Conservation (phyloP, 2,329 filamentous ascomycete genomes). For the Cladosporium austrohemisphaericum region DNA sequence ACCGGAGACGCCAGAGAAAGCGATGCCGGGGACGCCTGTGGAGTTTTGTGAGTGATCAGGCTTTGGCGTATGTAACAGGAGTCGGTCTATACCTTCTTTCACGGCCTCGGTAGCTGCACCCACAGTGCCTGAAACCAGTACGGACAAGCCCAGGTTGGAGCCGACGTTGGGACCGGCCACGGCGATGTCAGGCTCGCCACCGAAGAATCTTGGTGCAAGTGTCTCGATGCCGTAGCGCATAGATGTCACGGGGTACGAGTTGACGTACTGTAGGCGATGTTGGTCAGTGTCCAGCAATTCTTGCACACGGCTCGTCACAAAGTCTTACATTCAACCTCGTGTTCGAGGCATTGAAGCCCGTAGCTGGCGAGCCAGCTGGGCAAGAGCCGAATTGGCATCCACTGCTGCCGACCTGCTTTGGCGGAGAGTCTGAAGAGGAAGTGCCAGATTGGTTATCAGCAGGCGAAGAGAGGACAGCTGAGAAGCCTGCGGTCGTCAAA, state of each 20-base stretch:
- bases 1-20: conserved; percentile 58
- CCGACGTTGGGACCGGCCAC: conserved; percentile 58
- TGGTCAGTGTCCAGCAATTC: background rate
- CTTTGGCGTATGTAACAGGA: background rate
- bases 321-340: conserved; percentile 48
- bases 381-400: conserved; percentile 62
- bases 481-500: conserved; percentile 54
- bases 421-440: conserved; percentile 34
- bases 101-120: conserved; percentile 60
- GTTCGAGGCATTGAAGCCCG: conserved; percentile 55
- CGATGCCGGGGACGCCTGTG: conserved; percentile 60
- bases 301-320: no score
- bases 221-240: conserved; percentile 61
- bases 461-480: conserved; percentile 62
- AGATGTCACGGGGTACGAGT: conserved; percentile 63
- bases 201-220: conserved; percentile 54
- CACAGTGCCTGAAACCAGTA: conserved; percentile 64
- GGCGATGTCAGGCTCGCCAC: conserved; percentile 57
- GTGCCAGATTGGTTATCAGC: conserved; percentile 64
- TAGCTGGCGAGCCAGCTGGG: conserved; percentile 51
- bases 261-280: conserved; percentile 57
- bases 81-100: conserved; percentile 29
- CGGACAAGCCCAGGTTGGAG: conserved; percentile 55
- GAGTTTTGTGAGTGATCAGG: conserved; percentile 1
- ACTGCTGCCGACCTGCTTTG: conserved; percentile 17